Evolutionary conservation across 2,329 filamentous ascomycete genomes (phyloP).

Genomic region (Nectriaceae sp.): DNA sequence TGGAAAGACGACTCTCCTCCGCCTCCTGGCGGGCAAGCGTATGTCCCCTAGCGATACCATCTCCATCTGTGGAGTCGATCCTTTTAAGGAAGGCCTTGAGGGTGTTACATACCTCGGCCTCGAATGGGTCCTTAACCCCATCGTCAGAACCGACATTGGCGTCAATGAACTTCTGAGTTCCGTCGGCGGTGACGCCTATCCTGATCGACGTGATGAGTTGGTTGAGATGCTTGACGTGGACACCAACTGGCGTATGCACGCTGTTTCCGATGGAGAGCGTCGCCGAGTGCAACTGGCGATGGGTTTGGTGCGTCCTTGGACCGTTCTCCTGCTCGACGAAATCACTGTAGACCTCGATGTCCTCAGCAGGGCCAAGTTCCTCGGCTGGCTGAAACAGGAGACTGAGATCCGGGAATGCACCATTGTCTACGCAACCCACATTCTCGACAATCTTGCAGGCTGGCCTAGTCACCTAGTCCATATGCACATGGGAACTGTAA

Average conservation of each 20-base stretch:
- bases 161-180: conserved; percentile 82
- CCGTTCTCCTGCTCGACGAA: conserved; percentile 87
- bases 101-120: conserved; percentile 96
- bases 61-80: conserved; percentile 79
- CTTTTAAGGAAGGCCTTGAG: conserved; percentile 86
- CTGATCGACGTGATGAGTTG: conserved; percentile 81
- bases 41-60: conserved; percentile 79
- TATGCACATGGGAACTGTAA: conserved; percentile 87
- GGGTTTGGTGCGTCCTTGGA: conserved; percentile 91
- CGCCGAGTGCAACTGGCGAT: conserved; percentile 93
- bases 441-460: conserved; percentile 88
- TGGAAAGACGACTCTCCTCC: conserved; percentile 94
- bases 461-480: conserved; percentile 97
- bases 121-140: conserved; percentile 97
- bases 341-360: conserved; percentile 97
- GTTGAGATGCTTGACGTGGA: conserved; percentile 90
- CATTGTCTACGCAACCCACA: conserved; percentile 96
- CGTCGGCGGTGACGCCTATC: conserved; percentile 84
- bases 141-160: conserved; percentile 92
- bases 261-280: conserved; percentile 89
- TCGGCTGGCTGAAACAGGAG: conserved; percentile 83
- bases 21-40: conserved; percentile 91
- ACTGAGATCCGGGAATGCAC: conserved; percentile 82
- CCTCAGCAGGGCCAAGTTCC: conserved; percentile 79
- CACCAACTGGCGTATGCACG: conserved; percentile 90